phyloP scores from a whole-genome alignment of 2,329 filamentous ascomycete genomes.

The Trichoderma cornu-damae region DNA sequence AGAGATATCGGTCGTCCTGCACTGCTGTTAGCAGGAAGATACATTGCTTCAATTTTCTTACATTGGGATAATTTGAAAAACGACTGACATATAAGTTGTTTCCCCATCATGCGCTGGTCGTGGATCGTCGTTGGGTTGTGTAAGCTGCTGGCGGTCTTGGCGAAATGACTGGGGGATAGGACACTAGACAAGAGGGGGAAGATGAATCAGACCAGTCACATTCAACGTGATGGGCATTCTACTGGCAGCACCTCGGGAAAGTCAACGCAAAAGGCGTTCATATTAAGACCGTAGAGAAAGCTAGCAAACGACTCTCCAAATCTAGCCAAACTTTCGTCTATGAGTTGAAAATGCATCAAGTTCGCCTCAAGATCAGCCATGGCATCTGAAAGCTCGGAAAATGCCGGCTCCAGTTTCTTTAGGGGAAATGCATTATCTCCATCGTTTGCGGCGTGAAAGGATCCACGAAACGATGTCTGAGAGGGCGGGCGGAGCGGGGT shows the following conservation, averaged over 20 bases:
- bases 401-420: conserved; percentile 78
- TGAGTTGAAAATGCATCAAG: conserved; percentile 86
- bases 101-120: conserved; percentile 52
- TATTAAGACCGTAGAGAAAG: conserved; percentile 93
- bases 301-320: conserved; percentile 96
- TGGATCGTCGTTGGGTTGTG: conserved; percentile 29
- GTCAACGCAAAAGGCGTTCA: conserved; percentile 98
- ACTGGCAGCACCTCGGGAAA: conserved; percentile 69
- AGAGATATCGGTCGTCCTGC: conserved; percentile 81
- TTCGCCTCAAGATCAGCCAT: conserved; percentile 96
- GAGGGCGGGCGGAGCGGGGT: conserved; percentile 89
- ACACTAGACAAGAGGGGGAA: conserved; percentile 47
- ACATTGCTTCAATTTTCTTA: not conserved
- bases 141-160: conserved; percentile 55
- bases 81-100: conserved; percentile 73
- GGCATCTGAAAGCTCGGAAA: conserved; percentile 87
- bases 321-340: conserved; percentile 88
- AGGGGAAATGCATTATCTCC: conserved; percentile 61
- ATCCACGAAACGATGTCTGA: conserved; percentile 80
- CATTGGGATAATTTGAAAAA: not conserved
- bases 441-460: conserved; percentile 42
- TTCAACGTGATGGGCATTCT: not conserved
- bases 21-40: conserved; percentile 19
- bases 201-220: not conserved
- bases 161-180: conserved; percentile 80